Percentiles rank a stretch among this genome's conserved stretches.
Conservation (phyloP, 148 eudicot genomes). For the Talinum fruticosum region DNA sequence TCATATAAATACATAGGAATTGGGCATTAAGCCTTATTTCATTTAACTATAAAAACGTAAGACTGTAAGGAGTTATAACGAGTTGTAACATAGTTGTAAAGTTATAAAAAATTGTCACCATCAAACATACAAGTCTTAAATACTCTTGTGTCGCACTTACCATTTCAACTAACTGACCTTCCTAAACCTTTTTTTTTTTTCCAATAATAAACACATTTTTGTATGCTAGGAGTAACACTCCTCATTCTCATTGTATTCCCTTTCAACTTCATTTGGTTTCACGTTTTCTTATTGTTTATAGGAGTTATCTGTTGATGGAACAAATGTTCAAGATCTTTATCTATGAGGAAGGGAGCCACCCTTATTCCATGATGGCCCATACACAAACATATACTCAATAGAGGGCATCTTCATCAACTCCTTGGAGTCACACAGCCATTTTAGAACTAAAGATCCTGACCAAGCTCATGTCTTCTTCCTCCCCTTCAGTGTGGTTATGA, state of each 20-base stretch:
- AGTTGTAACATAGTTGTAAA: too few species aligned
- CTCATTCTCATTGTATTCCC: neutral
- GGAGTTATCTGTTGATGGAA: conserved; percentile 71
- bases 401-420: conserved; percentile 58
- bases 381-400: conserved; percentile 55
- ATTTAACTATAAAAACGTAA: too few species aligned
- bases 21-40: too few species aligned
- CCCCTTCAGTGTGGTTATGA: conserved; percentile 67
- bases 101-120: too few species aligned
- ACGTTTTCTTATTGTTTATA: conserved; percentile 8
- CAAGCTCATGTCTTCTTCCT: conserved; percentile 63
- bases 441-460: conserved; percentile 39
- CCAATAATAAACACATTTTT: neutral
- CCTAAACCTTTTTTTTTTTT: too few species aligned
- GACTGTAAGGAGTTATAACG: too few species aligned
- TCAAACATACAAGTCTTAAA: too few species aligned
- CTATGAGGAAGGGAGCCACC: conserved; percentile 72
- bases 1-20: too few species aligned
- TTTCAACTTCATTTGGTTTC: neutral
- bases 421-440: conserved; percentile 35
- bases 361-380: conserved; percentile 62
- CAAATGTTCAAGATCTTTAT: conserved; percentile 55
- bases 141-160: too few species aligned
- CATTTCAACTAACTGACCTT: too few species aligned
- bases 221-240: too few species aligned